phyloP scores from a whole-genome alignment of 768 basidiomycete genomes.

The Clitopilus passeckerianus region DNA sequence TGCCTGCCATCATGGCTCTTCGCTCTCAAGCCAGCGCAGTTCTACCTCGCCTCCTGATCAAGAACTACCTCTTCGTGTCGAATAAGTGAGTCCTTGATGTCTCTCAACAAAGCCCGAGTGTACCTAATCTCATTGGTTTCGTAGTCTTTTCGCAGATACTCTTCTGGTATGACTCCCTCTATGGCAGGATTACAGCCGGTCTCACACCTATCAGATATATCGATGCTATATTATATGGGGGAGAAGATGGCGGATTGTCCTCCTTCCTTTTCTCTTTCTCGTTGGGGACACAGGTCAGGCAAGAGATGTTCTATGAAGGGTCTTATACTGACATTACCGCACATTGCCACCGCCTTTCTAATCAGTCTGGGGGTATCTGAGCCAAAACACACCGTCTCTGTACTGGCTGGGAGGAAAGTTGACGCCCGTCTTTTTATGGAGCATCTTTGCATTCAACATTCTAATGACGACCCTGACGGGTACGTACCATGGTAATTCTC shows the following conservation, averaged over 20 bases:
- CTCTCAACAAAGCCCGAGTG: too few relatives aligned
- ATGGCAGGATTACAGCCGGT: background rate
- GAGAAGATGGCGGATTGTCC: background rate
- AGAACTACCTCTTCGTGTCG: background rate
- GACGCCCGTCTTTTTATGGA: constrained; percentile 14
- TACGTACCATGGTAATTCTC: background rate
- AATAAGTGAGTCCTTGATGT: background rate
- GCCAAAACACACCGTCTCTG: background rate
- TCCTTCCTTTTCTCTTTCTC: background rate
- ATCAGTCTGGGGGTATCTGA: background rate
- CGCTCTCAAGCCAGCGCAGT: background rate
- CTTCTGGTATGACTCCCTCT: background rate
- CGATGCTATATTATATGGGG: background rate
- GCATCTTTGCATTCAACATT: constrained; percentile 14
- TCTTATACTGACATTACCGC: background rate
- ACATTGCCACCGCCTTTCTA: too few relatives aligned
- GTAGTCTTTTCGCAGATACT: background rate
- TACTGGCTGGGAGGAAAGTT: background rate
- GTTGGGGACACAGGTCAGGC: background rate
- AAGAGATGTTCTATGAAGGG: background rate
- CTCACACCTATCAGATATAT: background rate
- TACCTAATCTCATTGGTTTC: too few relatives aligned
- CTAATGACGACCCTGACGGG: constrained; percentile 16
- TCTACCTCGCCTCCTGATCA: background rate
- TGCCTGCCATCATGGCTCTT: background rate